Conservation (phyloP, 176 grass and related monocot species). For the Thalia dealbata region DNA sequence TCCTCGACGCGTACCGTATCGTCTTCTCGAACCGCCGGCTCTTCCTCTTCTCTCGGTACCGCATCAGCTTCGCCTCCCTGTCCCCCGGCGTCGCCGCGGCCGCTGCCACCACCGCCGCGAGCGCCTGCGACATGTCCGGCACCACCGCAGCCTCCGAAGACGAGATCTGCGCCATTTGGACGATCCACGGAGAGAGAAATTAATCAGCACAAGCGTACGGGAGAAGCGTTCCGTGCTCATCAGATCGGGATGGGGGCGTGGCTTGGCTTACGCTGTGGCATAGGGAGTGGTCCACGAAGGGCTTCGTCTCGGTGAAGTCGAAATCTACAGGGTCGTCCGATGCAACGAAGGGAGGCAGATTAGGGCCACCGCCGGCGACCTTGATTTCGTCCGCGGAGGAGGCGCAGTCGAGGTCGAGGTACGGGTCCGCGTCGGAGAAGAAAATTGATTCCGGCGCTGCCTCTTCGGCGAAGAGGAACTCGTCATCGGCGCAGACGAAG, state of each 20-base stretch:
- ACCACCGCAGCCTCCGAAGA: conserved; percentile 1
- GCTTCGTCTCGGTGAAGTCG: not conserved
- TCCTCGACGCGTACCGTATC: conserved; percentile 10
- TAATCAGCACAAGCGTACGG: not conserved
- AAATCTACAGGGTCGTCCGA: not conserved
- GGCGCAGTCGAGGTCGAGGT: conserved; percentile 3
- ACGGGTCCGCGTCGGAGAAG: conserved; percentile 6
- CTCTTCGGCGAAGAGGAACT: not conserved
- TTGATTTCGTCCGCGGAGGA: not conserved
- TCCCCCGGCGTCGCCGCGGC: not conserved
- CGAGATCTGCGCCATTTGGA: not conserved
- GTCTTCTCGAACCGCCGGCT: conserved; percentile 12
- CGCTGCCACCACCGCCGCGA: not conserved
- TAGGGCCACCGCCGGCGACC: not conserved
- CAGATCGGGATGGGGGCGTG: not conserved
- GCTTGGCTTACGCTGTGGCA: not conserved
- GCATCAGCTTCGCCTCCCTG: conserved; percentile 10
- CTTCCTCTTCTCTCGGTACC: conserved; percentile 13
- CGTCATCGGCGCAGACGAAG: not conserved
- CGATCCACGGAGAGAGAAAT: not conserved
- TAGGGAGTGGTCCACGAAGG: not conserved
- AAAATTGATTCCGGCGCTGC: not conserved
- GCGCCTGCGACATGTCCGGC: not conserved
- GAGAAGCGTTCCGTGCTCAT: too few species aligned
- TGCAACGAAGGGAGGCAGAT: not conserved